A percentile compares a stretch with the other conserved stretches of the same genome.
Conservation (phyloP, 2,329 filamentous ascomycete species). For the Aotearoamyces nothofagi region DNA sequence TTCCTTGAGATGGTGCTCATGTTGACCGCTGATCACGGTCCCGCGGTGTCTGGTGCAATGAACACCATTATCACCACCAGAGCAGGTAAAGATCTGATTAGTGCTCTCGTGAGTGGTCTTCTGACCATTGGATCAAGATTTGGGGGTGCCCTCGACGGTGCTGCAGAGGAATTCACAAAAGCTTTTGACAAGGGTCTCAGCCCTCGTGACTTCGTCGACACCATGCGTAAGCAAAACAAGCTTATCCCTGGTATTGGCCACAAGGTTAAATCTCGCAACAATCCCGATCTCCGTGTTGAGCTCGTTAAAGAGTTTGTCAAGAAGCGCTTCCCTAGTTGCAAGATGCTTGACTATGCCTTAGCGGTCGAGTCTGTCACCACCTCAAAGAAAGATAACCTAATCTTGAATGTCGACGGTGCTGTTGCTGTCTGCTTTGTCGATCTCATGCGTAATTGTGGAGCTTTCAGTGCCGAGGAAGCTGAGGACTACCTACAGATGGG, state of each 20-base stretch:
- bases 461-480: slow-evolving; percentile 89
- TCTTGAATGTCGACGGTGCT: slow-evolving; percentile 96
- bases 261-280: slow-evolving; percentile 99
- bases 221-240: slow-evolving; percentile 99
- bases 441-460: slow-evolving; percentile 91
- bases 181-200: slow-evolving; percentile 96
- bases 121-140: slow-evolving; percentile 97
- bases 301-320: slow-evolving; percentile 98
- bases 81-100: slow-evolving; percentile 98
- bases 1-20: slow-evolving; percentile 99
- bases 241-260: slow-evolving; percentile 98
- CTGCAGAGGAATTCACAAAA: slow-evolving; percentile 95
- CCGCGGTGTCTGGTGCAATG: slow-evolving; percentile 98
- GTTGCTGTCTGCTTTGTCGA: slow-evolving; percentile 99
- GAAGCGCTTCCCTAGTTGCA: slow-evolving; percentile 94
- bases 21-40: slow-evolving; percentile 98
- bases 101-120: slow-evolving; percentile 86
- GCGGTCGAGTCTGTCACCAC: slow-evolving; percentile 97
- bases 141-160: slow-evolving; percentile 94
- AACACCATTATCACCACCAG: slow-evolving; percentile 99
- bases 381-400: slow-evolving; percentile 99
- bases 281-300: slow-evolving; percentile 98
- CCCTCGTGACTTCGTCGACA: slow-evolving; percentile 97
- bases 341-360: slow-evolving; percentile 96
- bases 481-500: slow-evolving; percentile 99